These are phyloP conservation scores for Cystobasidium sp. DNA, from an alignment of 1,284 basidiomycete genomes.

Conservation along the genomic window DNA sequence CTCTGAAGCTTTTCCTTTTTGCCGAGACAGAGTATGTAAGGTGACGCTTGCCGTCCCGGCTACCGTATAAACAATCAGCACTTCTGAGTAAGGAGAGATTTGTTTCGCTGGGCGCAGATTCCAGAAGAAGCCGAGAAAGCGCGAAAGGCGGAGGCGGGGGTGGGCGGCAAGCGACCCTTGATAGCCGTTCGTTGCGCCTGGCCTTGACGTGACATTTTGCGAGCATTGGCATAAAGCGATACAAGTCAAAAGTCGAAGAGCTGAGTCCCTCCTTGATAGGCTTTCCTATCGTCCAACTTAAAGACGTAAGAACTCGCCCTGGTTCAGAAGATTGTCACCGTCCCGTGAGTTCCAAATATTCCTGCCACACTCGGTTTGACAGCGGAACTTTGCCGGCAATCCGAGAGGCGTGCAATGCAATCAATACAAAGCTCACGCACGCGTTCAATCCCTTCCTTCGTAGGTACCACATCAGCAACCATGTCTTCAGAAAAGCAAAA, in stretches of 20 bases:
- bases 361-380: no score
- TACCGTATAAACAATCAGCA: no score
- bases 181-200: constrained; percentile 19
- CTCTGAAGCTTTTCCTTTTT: background rate
- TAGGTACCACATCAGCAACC: background rate
- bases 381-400: no score
- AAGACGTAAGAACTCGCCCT: no score
- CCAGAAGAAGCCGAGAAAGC: background rate
- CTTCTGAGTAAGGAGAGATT: no score
- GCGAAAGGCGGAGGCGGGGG: no score
- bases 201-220: background rate
- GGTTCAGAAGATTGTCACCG: no score
- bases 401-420: background rate
- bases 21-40: background rate
- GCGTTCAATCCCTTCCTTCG: background rate
- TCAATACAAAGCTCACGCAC: background rate
- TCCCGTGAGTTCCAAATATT: no score
- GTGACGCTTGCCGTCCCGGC: constrained; percentile 4
- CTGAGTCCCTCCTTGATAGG: background rate
- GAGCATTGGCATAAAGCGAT: background rate
- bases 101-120: background rate
- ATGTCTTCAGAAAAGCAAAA: constrained; percentile 46
- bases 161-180: constrained; percentile 12
- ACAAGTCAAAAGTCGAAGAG: no score
- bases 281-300: background rate